Evolutionary conservation across 2,329 filamentous ascomycete species (phyloP).

Genomic region (Aspergillus sergii): DNA sequence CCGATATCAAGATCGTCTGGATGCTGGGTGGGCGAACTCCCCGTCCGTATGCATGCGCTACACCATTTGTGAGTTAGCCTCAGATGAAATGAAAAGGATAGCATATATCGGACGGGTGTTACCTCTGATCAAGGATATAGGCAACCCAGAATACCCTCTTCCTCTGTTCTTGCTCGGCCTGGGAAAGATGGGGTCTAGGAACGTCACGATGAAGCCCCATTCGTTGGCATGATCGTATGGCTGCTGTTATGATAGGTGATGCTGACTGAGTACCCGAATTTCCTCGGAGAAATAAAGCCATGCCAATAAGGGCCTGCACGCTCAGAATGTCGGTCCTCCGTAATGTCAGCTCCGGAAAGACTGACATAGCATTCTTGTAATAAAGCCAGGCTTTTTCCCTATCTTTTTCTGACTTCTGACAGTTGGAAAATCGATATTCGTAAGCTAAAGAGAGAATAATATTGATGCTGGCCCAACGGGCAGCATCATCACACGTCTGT

Average conservation of each 20-base stretch:
- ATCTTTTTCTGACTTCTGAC: constrained; percentile 81
- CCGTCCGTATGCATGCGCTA: constrained; percentile 66
- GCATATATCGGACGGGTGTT: constrained; percentile 19
- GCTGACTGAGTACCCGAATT: constrained; percentile 92
- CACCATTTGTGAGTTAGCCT: background rate
- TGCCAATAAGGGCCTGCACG: constrained; percentile 87
- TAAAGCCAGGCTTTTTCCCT: constrained; percentile 91
- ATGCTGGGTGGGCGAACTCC: constrained; percentile 68
- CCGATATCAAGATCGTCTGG: constrained; percentile 90
- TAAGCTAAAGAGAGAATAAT: constrained; percentile 86
- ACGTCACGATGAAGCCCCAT: constrained; percentile 92
- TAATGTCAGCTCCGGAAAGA: constrained; percentile 86
- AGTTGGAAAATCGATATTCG: constrained; percentile 86
- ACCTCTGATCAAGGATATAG: constrained; percentile 71
- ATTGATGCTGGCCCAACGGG: constrained; percentile 96
- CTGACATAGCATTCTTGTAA: constrained; percentile 91
- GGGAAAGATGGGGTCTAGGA: constrained; percentile 83
- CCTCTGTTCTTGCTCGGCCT: constrained; percentile 85
- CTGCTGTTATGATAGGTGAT: constrained; percentile 83
- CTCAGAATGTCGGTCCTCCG: constrained; percentile 90
- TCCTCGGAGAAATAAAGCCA: constrained; percentile 90
- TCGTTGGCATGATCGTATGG: constrained; percentile 83
- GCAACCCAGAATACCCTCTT: constrained; percentile 75
- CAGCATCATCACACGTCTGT: constrained; percentile 88
- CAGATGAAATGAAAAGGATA: background rate